phyloP scores from a whole-genome alignment of 495 filamentous ascomycete species.

The Xeromyces bisporus region DNA sequence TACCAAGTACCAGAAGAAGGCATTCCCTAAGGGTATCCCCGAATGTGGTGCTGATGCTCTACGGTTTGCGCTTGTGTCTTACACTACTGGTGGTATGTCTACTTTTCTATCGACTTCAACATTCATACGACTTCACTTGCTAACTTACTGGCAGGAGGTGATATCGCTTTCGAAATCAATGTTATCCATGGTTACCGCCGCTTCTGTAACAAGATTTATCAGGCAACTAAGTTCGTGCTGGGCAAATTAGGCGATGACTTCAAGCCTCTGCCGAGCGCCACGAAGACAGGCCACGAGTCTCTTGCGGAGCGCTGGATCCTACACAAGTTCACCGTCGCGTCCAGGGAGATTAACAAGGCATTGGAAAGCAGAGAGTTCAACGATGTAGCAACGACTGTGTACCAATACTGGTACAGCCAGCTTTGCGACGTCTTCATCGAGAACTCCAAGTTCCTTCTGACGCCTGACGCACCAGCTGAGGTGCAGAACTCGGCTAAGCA shows the following conservation, averaged over 20 bases:
- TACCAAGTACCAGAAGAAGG: conserved; percentile 60
- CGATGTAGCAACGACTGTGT: conserved; percentile 39
- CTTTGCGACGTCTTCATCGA: conserved; percentile 57
- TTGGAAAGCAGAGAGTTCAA: conserved; percentile 59
- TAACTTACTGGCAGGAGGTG: conserved; percentile 31
- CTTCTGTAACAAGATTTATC: conserved; percentile 88
- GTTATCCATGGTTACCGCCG: conserved; percentile 70
- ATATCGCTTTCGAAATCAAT: conserved; percentile 72
- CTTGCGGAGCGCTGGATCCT: conserved; percentile 76
- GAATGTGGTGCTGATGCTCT: conserved; percentile 79
- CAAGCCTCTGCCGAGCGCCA: conserved; percentile 36
- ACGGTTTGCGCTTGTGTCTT: conserved; percentile 62
- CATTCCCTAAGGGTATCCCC: conserved; percentile 67
- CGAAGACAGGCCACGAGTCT: conserved; percentile 47
- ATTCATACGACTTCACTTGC: conserved; percentile 3
- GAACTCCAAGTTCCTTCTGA: conserved; percentile 61
- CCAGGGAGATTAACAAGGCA: conserved; percentile 56
- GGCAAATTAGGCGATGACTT: conserved; percentile 60
- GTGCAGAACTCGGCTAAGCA: conserved; percentile 42
- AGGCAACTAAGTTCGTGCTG: conserved; percentile 74
- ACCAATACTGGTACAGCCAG: conserved; percentile 53
- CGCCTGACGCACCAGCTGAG: conserved; percentile 37
- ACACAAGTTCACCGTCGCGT: conserved; percentile 56
- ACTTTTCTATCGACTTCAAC: conserved; percentile 4
- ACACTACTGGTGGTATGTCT: conserved; percentile 62